Evolutionary conservation across 805 yeast species (phyloP).

Genomic region (Wickerhamomyces subpelliculosus): DNA sequence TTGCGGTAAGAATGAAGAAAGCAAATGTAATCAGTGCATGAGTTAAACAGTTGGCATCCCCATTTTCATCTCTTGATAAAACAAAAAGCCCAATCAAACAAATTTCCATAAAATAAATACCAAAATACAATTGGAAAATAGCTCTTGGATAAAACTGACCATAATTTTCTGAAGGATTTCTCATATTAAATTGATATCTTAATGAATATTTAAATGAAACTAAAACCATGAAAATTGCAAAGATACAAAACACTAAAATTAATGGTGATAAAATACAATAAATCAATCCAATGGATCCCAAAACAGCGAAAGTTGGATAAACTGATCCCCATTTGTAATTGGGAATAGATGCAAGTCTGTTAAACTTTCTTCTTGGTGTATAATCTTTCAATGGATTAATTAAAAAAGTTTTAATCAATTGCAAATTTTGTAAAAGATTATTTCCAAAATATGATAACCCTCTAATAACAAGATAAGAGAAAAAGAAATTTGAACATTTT

Average conservation of each 20-base stretch:
- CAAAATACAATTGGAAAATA: constrained; percentile 68
- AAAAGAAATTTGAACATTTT: constrained; percentile 79
- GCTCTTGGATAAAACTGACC: constrained; percentile 74
- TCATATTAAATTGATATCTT: constrained; percentile 45
- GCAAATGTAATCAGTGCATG: constrained; percentile 49
- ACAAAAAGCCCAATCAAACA: constrained; percentile 74
- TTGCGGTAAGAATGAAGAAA: constrained; percentile 45
- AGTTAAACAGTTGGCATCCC: constrained; percentile 33
- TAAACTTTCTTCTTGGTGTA: constrained; percentile 56
- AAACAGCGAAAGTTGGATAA: constrained; percentile 70
- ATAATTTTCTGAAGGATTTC: constrained; percentile 52
- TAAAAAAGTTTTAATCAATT: constrained; percentile 35
- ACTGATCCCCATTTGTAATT: constrained; percentile 69
- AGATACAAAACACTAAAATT: constrained; percentile 51
- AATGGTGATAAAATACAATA: constrained; percentile 78
- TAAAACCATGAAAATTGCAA: constrained; percentile 51
- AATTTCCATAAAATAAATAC: constrained; percentile 74
- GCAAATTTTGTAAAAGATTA: constrained; percentile 53
- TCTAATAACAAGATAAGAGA: constrained; percentile 66
- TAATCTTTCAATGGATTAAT: constrained; percentile 31
- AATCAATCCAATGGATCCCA: constrained; percentile 72
- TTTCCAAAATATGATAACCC: constrained; percentile 74
- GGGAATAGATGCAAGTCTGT: constrained; percentile 36
- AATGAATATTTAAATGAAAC: constrained; percentile 67
- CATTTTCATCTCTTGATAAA: constrained; percentile 45